phyloP scores from a whole-genome alignment of 140 eudicot genomes.

The Stevia rebaudiana region DNA sequence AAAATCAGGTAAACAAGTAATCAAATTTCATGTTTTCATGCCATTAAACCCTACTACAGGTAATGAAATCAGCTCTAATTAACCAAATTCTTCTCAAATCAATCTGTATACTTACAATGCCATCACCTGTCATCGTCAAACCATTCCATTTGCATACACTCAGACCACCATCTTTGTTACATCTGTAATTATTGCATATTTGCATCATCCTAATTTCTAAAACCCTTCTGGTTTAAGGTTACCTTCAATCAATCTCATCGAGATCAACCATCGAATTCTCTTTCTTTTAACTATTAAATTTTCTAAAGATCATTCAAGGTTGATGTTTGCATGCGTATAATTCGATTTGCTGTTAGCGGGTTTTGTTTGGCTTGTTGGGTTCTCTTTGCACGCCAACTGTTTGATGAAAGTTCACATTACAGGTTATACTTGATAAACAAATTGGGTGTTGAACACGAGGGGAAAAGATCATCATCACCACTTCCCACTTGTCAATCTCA shows the following conservation, averaged over 20 bases:
- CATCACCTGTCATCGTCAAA: not conserved
- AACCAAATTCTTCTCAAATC: no score
- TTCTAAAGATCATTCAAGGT: not conserved
- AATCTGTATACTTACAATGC: not conserved
- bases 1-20: not conserved
- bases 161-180: not conserved
- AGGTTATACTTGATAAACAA: not conserved
- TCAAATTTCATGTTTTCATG: not conserved
- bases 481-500: not conserved
- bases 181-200: not conserved
- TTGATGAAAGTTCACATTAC: not conserved
- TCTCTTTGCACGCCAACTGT: not conserved
- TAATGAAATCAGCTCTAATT: no score
- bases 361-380: not conserved
- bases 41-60: not conserved
- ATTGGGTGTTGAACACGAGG: not conserved
- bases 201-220: not conserved
- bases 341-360: not conserved
- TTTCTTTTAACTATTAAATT: not conserved
- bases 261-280: no score
- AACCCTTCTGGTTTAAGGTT: not conserved
- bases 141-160: not conserved
- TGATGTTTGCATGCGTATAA: not conserved
- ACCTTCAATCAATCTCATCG: no score
- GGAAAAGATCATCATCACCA: not conserved